phyloP scores from a whole-genome alignment of 2,329 filamentous ascomycete species.

The Cadophora sp. region DNA sequence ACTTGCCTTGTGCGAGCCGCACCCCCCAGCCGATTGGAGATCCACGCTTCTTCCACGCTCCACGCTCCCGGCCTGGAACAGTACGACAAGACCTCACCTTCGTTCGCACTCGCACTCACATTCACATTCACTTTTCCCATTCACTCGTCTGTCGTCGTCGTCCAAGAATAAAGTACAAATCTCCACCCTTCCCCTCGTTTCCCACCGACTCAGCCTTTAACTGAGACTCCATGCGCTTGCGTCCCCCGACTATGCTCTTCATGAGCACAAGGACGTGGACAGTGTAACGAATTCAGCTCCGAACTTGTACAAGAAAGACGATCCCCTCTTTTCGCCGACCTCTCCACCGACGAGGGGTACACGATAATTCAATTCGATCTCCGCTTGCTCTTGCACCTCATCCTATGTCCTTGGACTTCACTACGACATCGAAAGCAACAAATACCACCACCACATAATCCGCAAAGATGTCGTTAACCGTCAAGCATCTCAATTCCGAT shows the following conservation, averaged over 20 bases:
- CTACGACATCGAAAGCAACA: constrained; percentile 5
- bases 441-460: constrained; percentile 4
- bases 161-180: constrained; percentile 9
- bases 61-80: neutral
- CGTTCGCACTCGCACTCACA: neutral
- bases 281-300: constrained; percentile 18
- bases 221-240: constrained; percentile 18
- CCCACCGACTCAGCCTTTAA: constrained; percentile 2
- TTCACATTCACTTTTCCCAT: neutral
- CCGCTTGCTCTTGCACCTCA: constrained; percentile 6
- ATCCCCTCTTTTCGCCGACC: constrained; percentile 16
- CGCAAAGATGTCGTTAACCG: constrained; percentile 63
- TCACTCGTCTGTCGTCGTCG: neutral
- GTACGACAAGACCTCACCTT: constrained; percentile 6
- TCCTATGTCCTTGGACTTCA: neutral
- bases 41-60: constrained; percentile 4
- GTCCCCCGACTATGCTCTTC: constrained; percentile 12
- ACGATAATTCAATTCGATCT: constrained; percentile 9
- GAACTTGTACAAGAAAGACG: constrained; percentile 8
- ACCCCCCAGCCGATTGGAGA: neutral
- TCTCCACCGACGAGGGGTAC: constrained; percentile 15
- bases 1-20: constrained; percentile 11
- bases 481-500: constrained; percentile 70
- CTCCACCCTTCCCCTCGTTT: constrained; percentile 7
- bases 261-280: constrained; percentile 13